These are phyloP conservation scores for Mrakia hoshinonis DNA, from an alignment of 768 basidiomycete species.

Conservation along the genomic window DNA sequence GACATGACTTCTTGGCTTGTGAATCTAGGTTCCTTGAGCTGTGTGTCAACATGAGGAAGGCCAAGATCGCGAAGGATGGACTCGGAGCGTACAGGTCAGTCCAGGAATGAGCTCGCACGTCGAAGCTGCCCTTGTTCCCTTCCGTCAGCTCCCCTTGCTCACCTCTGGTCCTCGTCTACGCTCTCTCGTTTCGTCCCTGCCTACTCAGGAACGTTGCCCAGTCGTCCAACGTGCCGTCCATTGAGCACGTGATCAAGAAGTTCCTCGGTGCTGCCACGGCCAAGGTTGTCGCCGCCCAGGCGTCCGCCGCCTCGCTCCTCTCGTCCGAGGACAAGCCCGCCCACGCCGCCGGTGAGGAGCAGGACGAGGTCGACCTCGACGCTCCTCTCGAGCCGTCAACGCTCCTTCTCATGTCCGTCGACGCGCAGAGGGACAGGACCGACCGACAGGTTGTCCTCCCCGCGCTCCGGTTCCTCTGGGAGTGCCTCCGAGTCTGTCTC, in stretches of 20 bases:
- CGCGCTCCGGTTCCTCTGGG: conserved; percentile 98
- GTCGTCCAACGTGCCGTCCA: conserved; percentile 77
- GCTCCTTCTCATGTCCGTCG: conserved; percentile 29
- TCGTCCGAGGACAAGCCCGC: conserved; percentile 4
- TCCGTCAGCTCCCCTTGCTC: background rate
- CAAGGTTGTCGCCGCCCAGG: conserved; percentile 77
- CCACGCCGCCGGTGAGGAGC: conserved; percentile 81
- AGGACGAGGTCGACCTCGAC: conserved; percentile 28
- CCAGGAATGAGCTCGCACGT: background rate
- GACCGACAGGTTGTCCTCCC: conserved; percentile 92
- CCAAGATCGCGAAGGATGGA: conserved; percentile 85
- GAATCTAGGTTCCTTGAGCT: conserved; percentile 57
- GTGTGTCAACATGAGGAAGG: conserved; percentile 89
- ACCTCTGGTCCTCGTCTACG: background rate
- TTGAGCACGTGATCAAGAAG: conserved; percentile 79
- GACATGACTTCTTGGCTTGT: background rate
- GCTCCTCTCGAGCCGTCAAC: conserved; percentile 29
- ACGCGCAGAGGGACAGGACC: conserved; percentile 71
- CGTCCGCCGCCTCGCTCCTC: conserved; percentile 40
- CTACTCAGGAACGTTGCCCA: conserved; percentile 98
- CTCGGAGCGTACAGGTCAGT: conserved; percentile 45
- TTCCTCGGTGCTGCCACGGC: conserved; percentile 73
- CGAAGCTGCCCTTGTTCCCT: background rate
- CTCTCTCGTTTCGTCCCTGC: conserved; percentile 40
- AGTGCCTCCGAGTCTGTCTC: conserved; percentile 88